A percentile compares a stretch with the other conserved stretches of the same genome.
phyloP scores from a whole-genome alignment of 2,329 filamentous ascomycete species.

The Parafenestella ontariensis region DNA sequence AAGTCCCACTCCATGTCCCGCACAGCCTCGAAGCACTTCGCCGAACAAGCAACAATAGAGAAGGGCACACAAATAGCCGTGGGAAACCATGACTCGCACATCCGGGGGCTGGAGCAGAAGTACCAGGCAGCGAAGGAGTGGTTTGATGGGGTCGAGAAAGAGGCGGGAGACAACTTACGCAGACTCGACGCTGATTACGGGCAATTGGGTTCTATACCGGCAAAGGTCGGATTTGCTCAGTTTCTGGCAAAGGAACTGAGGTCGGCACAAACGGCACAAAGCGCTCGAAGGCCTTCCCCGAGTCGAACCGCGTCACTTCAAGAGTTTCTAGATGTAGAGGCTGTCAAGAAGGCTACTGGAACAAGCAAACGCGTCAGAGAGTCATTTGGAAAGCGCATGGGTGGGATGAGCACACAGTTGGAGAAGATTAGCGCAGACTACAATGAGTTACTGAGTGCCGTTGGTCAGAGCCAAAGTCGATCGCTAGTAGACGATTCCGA shows the following conservation, averaged over 20 bases:
- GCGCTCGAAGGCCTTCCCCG: constrained; percentile 30
- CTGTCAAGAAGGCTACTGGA: constrained; percentile 74
- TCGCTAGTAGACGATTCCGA: constrained; percentile 65
- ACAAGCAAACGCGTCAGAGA: constrained; percentile 69
- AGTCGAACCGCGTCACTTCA: constrained; percentile 37
- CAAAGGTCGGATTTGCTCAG: constrained; percentile 69
- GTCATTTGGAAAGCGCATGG: constrained; percentile 66
- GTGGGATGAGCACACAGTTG: constrained; percentile 51
- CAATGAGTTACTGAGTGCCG: constrained; percentile 53
- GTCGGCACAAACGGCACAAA: constrained; percentile 32
- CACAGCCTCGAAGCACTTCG: constrained; percentile 69
- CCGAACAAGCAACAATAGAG: constrained; percentile 77
- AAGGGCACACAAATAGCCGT: constrained; percentile 84
- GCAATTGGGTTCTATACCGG: constrained; percentile 68
- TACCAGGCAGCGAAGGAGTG: constrained; percentile 74
- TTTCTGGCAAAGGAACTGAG: constrained; percentile 49
- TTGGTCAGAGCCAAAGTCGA: constrained; percentile 56
- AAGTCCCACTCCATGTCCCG: constrained; percentile 72
- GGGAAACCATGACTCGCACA: constrained; percentile 79
- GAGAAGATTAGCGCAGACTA: constrained; percentile 52
- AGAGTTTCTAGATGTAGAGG: constrained; percentile 74
- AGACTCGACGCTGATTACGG: constrained; percentile 74
- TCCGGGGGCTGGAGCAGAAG: constrained; percentile 74
- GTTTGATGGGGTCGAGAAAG: constrained; percentile 70
- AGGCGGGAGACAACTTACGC: constrained; percentile 69